Evolutionary conservation across 768 basidiomycete genomes (phyloP), one percentile per base, ranked within the genome.

Genomic region (Kwoniella europaea): DNA sequence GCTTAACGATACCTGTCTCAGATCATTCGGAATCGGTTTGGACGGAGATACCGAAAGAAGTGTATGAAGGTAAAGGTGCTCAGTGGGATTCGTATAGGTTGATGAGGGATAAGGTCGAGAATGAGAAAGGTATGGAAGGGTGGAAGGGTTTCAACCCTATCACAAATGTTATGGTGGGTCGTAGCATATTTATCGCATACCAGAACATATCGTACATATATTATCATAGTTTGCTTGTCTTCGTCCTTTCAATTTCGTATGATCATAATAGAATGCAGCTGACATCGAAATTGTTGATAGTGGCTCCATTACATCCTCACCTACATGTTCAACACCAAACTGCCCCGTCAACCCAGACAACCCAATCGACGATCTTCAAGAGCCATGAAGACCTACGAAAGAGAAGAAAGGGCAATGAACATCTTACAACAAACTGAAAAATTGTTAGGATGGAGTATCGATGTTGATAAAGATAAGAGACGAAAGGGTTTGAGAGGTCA

Each of bases 81-180:
- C 97, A 98, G 82, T 98, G 93, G 82, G 94, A 98, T 79, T 86
- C 98, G 4, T 99, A 99, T 79, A 89, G 96, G 54, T 88, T 90
- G 84, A 98, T 98, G 93, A 86, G 86, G 60, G 85, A 86, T 41
- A 84, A 89, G 71, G 89, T 88, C 57, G 84, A 86, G 9, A 59
- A 35, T 13, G 41, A 61, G 13, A 85, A 85, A 44, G 81, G 86
- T 53, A 98, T 96, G 95, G 87, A 88, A 73, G 87, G 83, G 10
- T 99, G 97, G 97, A 87, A 88, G 74, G 87, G 83, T 10, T 97
- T 90, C 81, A 87, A 89, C 67, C 93, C 93, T 1, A 83, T 91
- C 18, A 94, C 93, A 10, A 98, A 98, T 80, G 89, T 97, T 46
- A 89, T 98, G 89, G 24, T 24, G 24, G 24, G 24, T 24, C 24